Evolutionary conservation across 768 basidiomycete species (phyloP), one percentile per base, ranked within the genome.

Genomic region (Mrakia frigida): DNA sequence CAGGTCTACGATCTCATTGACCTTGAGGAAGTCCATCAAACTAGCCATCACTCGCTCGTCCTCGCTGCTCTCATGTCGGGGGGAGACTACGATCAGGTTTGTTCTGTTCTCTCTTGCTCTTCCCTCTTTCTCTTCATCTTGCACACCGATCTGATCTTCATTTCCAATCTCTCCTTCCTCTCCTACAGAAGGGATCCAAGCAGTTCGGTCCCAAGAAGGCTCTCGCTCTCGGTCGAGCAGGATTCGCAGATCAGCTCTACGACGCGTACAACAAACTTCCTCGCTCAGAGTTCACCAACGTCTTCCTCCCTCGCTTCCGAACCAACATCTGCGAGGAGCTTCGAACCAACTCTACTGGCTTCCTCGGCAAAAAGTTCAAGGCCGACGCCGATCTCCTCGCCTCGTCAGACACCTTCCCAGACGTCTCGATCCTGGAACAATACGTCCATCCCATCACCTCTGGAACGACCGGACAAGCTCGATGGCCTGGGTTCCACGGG

Each of bases 41-140:
- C 56, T 33, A 72, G 52, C 35, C 28, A 56, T 14, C 25, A 33
- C 16, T 37, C 50, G 28, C 50, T 72, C 35, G 61, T 74, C 52
- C 43, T 67, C 33, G 37, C 61, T 39, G 60, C 35, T 6, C 13
- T 53, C 70, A 83, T 94, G 80, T 89, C 89, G n/a, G 94, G 94
- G 0, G 94, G 94, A 0, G 94, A 98, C 82, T 98, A 97, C 79
- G 87, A 91, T 72, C 88, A 88, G 69, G 90, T 83, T 56, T 61
- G 79, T 73, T 18, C 7, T 4, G 2, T 23, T 9, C 16, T n/a
- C 37, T 37, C 14, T 31, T 21, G 28, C 6, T 73, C 13, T 1
- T 25, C 2, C 31, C 83, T 84, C 39, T 83, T 89, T 39, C 92
- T 93, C 3, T 85, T 92, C 79, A 90, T 94, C 71, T 88, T 95